Evolutionary conservation across 345 rosid species (phyloP).

Genomic region (Populus nigra): DNA sequence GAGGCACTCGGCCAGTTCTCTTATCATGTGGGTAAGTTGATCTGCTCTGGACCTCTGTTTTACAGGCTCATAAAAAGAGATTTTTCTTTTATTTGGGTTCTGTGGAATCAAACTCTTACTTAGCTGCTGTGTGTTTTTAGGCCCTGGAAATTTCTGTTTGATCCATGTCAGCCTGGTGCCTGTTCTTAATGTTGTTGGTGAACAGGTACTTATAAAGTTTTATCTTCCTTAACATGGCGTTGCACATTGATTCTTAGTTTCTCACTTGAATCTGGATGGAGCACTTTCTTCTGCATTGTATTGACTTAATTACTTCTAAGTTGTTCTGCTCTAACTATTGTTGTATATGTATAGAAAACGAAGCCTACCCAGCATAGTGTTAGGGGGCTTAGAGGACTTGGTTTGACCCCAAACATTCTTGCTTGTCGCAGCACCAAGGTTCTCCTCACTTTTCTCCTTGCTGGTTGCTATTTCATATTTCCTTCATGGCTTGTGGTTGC

Average conservation of each 20-base stretch:
- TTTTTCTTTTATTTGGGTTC: not conserved
- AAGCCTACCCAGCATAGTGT: conserved; percentile 99
- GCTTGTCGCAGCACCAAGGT: conserved; percentile 94
- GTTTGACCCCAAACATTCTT: conserved; percentile 79
- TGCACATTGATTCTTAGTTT: not conserved
- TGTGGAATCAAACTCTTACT: not conserved
- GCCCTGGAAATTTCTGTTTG: conserved; percentile 85
- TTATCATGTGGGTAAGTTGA: conserved; percentile 73
- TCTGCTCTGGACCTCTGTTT: not conserved
- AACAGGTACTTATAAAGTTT: conserved; percentile 54
- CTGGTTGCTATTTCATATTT: conserved; percentile 6
- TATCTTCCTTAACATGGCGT: not conserved
- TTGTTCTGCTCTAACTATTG: not conserved
- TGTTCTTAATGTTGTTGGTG: conserved; percentile 92
- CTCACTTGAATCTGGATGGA: not conserved
- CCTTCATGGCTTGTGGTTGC: not conserved
- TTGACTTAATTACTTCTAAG: not conserved
- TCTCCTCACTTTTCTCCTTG: conserved; percentile 1
- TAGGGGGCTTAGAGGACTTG: conserved; percentile 76
- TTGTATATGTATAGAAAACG: conserved; percentile 59
- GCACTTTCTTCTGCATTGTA: not conserved
- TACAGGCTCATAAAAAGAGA: not conserved
- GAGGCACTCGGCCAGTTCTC: conserved; percentile 98
- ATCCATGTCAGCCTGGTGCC: conserved; percentile 99
- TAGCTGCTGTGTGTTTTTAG: conserved; percentile 40